These are phyloP conservation scores for Tulasnella sp. DNA, from an alignment of 768 basidiomycete species.

Conservation along the genomic window DNA sequence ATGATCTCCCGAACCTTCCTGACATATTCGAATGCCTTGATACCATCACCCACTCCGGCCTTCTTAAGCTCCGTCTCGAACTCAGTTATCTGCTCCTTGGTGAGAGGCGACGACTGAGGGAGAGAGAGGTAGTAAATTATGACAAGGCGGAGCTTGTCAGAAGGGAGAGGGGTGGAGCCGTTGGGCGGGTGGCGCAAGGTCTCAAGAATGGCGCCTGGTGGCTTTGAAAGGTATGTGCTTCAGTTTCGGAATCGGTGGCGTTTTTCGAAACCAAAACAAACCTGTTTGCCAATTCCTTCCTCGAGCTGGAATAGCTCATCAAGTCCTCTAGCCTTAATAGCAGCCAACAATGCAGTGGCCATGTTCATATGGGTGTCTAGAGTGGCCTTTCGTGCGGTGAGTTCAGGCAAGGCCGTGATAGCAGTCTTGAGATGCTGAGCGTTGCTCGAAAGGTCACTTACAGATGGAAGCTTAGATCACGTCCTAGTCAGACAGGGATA, in stretches of 20 bases:
- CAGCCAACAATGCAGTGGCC: slow-evolving; percentile 51
- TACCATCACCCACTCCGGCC: slow-evolving; percentile 64
- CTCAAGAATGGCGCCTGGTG: slow-evolving; percentile 75
- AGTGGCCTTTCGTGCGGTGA: slow-evolving; percentile 93
- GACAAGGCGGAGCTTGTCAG: slow-evolving; percentile 89
- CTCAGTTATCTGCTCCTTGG: slow-evolving; percentile 85
- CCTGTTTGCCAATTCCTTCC: slow-evolving; percentile 85
- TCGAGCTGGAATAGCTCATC: slow-evolving; percentile 98
- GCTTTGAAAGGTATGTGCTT: slow-evolving; percentile 43
- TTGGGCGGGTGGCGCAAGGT: slow-evolving; percentile 58
- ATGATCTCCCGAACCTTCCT: slow-evolving; percentile 75
- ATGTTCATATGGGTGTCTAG: slow-evolving; percentile 71
- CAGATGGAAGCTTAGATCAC: neutral
- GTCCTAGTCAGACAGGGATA: neutral
- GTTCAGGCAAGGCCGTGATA: slow-evolving; percentile 92
- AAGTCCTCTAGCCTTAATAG: slow-evolving; percentile 90
- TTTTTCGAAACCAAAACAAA: slow-evolving; percentile 36
- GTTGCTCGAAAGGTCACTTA: slow-evolving; percentile 86
- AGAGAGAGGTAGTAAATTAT: slow-evolving; percentile 89
- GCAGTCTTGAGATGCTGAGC: slow-evolving; percentile 94
- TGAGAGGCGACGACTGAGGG: slow-evolving; percentile 58
- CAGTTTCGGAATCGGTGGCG: neutral
- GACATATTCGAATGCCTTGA: slow-evolving; percentile 80
- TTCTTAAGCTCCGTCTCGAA: slow-evolving; percentile 82
- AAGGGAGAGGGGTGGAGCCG: slow-evolving; percentile 60